Evolutionary conservation across 2,329 filamentous ascomycete species (phyloP).

Genomic region (Pseudogymnoascus sp.): DNA sequence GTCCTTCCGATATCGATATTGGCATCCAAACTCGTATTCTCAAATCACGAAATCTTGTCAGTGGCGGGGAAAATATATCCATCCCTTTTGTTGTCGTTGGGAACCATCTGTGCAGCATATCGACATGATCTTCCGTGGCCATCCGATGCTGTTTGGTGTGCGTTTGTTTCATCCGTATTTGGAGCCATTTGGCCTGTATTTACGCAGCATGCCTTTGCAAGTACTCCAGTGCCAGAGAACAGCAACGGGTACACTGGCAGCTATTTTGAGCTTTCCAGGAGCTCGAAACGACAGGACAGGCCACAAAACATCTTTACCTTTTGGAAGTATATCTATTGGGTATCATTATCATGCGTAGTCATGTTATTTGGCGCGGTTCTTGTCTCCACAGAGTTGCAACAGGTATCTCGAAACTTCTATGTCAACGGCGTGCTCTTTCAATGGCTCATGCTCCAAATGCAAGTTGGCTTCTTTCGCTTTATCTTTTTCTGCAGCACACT

Average conservation of each 20-base stretch:
- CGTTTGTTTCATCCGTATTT: neutral
- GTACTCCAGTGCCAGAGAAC: neutral
- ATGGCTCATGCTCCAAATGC: neutral
- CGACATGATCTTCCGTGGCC: neutral
- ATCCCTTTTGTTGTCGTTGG: neutral
- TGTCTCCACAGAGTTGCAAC: neutral
- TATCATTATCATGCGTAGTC: neutral
- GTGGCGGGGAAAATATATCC: neutral
- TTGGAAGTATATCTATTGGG: conserved; percentile 1
- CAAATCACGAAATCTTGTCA: neutral
- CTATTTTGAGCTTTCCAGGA: neutral
- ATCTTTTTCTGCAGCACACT: neutral
- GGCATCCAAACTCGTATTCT: neutral
- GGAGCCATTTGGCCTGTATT: neutral
- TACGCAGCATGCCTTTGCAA: neutral
- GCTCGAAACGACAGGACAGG: neutral
- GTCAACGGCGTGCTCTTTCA: neutral
- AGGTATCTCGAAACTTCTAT: neutral
- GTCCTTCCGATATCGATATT: neutral
- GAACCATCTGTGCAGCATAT: neutral
- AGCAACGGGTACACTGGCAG: neutral
- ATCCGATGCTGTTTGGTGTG: neutral
- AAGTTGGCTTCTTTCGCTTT: conserved; percentile 1
- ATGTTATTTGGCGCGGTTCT: neutral
- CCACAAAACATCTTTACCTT: neutral